Base-by-base conservation (phyloP, 441 rosid genomes). In the Erodium chrysanthum region DNA sequence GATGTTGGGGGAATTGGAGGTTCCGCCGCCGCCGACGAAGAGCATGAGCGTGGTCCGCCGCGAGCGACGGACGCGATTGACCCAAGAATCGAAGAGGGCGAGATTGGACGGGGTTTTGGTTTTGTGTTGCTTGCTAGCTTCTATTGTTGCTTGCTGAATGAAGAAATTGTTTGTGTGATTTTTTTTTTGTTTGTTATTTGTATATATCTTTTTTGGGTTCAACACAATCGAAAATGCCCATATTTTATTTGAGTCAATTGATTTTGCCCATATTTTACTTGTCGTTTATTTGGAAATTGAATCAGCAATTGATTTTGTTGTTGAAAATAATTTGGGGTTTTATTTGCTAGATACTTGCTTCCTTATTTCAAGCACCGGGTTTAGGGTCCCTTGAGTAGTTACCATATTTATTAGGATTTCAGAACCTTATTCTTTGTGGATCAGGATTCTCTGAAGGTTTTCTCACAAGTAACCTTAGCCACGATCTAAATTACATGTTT, bases 21-120 rank as follows among this genome's bases (percentile, higher is more conserved):
- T 74, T 5, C 97, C 96, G 18, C 98, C 97, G 0, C 97, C 95
- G 0, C 98, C 97, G 0, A 96, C 95, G 70, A 93, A 93, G 15
- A 91, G 82, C 90, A 86, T 80, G 22, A 88, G 74, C 0, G 82
- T 74, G 0, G 82, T 79, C 67, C 98, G 85, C 44, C 71, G 81
- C 0, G 97, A 85, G 20, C 75, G 76, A 63, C 77, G 85, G 0
- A 86, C 98, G 2, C 96, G 77, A 1, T 78, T 81, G 67, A 87
- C 69, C 97, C 98, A 92, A 0, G 90, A 82, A 12, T 86, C 85
- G 0, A 88, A 68, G 60, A 85, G 78, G 29, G 79, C 78, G 48
- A 81, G 71, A 78, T 71, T 88, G 5, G 88, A 82, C 0, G 97
- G 98, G 63, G n/a, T n/a, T n/a, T n/a, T n/a, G n/a, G n/a, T 5